phyloP scores from a whole-genome alignment of 2,329 filamentous ascomycete genomes.

The Bertia moriformis region DNA sequence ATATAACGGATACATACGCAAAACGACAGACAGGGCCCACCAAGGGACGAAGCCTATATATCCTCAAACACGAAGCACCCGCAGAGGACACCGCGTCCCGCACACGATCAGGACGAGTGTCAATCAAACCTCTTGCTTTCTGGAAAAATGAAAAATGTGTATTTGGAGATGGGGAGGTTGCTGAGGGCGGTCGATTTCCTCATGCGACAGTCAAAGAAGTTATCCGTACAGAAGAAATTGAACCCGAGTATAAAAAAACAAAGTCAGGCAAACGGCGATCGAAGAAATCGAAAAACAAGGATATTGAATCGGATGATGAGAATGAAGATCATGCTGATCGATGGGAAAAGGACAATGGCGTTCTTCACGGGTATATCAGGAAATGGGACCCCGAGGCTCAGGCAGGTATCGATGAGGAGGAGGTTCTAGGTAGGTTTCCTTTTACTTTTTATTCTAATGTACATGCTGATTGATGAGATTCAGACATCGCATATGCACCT shows the following conservation, averaged over 20 bases:
- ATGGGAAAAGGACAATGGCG: slow-evolving; percentile 58
- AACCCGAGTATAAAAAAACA: slow-evolving; percentile 21
- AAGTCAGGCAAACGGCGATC: slow-evolving; percentile 14
- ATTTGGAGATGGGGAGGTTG: slow-evolving; percentile 21
- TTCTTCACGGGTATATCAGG: slow-evolving; percentile 47
- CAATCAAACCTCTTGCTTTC: slow-evolving; percentile 64
- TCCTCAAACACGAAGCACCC: slow-evolving; percentile 29
- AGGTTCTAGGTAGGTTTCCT: slow-evolving; percentile 16
- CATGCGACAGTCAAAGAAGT: slow-evolving; percentile 63
- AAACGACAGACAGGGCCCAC: slow-evolving; percentile 30
- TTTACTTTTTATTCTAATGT: not conserved
- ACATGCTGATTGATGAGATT: not conserved
- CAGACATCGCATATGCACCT: slow-evolving; percentile 35
- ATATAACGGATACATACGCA: not conserved
- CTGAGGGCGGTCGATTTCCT: slow-evolving; percentile 29
- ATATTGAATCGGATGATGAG: slow-evolving; percentile 26
- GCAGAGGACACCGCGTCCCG: slow-evolving; percentile 30
- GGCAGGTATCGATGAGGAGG: slow-evolving; percentile 35
- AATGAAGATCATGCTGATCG: slow-evolving; percentile 44
- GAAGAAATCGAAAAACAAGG: slow-evolving; percentile 16
- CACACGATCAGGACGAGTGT: slow-evolving; percentile 65
- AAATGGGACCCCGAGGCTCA: slow-evolving; percentile 47
- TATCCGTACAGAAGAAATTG: slow-evolving; percentile 55
- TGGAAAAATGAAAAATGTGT: slow-evolving; percentile 67
- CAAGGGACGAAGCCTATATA: slow-evolving; percentile 36